Base-by-base conservation (phyloP, 306 rosid species). In the Canavalia gladiata region DNA sequence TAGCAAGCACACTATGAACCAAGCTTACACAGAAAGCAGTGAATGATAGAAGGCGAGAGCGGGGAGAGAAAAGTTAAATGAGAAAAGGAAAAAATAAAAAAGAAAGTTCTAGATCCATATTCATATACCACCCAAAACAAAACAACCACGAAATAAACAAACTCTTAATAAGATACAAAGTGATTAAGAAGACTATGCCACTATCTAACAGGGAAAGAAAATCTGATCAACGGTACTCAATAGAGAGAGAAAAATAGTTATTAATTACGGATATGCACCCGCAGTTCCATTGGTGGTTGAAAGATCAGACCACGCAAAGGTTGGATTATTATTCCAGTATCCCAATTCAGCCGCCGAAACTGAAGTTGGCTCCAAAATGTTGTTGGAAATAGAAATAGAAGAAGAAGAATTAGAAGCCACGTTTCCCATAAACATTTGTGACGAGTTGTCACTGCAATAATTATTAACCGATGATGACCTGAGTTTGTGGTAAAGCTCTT, bases 221-320 rank as follows among this genome's bases (percentile, higher is more conserved):
- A 46, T 31, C 25, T 34, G 51, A 68, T 18, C 25, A 18, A 8
- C 69, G 45, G 75, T 52, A 33, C 77, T 54, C 35, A 59, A 79
- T 54, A 41, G 13, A 70, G 46, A 42, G 31, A 51, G 55, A 83
- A 62, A 55, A 51, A 25, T 7, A 60, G 74, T 57, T 41, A 37
- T 39, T 34, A 29, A 79, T 85, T 82, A 90, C 49, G 90, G 95
- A 78, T 90, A 92, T 86, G 97, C 89, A 85, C 96, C 73, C 28
- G 47, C 47, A 43, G 72, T 35, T 1, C 73, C 98, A 77, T 91
- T 91, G 42, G 93, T 87, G 52, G 97, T 84, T 25, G 97, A 87
- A 82, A 89, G 96, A 93, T 91, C 93, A 63, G 95, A 84, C 97
- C 98, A 95, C 1, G 94, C 75, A 72, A 85, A 85, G 1, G 92